These are phyloP conservation scores for Endothia cerciana DNA, from an alignment of 2,329 filamentous ascomycete genomes.

Conservation along the genomic window DNA sequence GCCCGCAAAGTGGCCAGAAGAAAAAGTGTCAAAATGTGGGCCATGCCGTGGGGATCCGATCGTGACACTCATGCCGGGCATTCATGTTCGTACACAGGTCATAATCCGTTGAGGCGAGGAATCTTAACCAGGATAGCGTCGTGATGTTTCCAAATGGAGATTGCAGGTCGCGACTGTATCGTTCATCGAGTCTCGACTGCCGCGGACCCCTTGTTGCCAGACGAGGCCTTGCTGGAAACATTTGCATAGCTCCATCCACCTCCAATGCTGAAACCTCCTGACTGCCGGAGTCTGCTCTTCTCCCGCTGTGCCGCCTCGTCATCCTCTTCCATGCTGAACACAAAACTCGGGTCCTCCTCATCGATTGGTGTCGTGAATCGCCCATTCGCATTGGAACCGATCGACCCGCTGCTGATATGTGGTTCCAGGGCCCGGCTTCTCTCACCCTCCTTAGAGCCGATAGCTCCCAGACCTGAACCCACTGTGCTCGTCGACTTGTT, in stretches of 20 bases:
- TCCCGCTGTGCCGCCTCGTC: slow-evolving; percentile 52
- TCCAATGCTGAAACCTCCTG: slow-evolving; percentile 43
- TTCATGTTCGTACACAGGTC: not conserved
- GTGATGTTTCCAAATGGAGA: not conserved
- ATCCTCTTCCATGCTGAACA: slow-evolving; percentile 69
- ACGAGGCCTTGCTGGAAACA: slow-evolving; percentile 27
- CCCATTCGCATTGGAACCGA: slow-evolving; percentile 55
- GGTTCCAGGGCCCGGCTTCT: slow-evolving; percentile 53
- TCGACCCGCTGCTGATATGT: slow-evolving; percentile 63
- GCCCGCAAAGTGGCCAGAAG: not conserved
- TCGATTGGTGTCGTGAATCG: slow-evolving; percentile 68
- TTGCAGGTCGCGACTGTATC: not conserved
- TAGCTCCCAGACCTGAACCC: slow-evolving; percentile 41
- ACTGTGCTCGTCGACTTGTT: slow-evolving; percentile 46
- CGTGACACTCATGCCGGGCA: not conserved
- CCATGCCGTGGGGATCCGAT: not conserved
- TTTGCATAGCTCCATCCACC: slow-evolving; percentile 49
- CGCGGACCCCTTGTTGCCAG: slow-evolving; percentile 20
- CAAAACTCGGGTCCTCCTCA: slow-evolving; percentile 66
- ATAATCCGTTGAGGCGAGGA: not conserved
- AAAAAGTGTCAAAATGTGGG: not conserved
- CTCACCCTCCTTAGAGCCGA: slow-evolving; percentile 42
- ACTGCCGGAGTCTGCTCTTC: slow-evolving; percentile 49
- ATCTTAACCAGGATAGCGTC: not conserved
- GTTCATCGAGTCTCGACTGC: slow-evolving; percentile 28